These are phyloP conservation scores for Cutaneotrichosporon daszewskae DNA, from an alignment of 1,284 basidiomycete species.

Conservation along the genomic window DNA sequence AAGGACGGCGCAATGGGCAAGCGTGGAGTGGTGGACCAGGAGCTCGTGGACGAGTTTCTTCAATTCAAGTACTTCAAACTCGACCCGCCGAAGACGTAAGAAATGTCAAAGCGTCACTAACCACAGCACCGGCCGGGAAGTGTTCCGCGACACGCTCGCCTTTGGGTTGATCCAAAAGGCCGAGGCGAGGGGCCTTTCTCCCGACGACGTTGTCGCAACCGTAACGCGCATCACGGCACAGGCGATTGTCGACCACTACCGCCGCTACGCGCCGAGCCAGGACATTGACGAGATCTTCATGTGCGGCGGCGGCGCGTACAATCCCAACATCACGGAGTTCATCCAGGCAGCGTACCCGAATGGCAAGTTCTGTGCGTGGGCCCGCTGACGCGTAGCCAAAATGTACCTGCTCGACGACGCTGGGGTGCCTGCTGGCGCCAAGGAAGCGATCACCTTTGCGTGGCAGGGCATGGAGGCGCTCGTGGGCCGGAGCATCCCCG, in stretches of 20 bases:
- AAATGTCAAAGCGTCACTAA: too few relatives aligned
- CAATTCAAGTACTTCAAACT: not conserved
- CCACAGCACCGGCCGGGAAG: constrained; percentile 19
- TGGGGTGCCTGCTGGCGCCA: constrained; percentile 17
- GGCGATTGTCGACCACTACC: constrained; percentile 13
- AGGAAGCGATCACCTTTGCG: constrained; percentile 24
- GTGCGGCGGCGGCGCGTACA: constrained; percentile 24
- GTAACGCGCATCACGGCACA: constrained; percentile 19
- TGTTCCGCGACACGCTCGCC: constrained; percentile 18
- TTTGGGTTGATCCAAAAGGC: constrained; percentile 10
- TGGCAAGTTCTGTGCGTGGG: too few relatives aligned
- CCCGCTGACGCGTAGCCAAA: too few relatives aligned
- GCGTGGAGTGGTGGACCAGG: not conserved
- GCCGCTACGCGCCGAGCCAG: constrained; percentile 6
- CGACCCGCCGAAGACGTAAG: constrained; percentile 7
- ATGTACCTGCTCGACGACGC: constrained; percentile 19
- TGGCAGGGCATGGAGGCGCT: constrained; percentile 18
- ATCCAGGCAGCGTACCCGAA: constrained; percentile 14
- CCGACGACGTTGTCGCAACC: constrained; percentile 21
- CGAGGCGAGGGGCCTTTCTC: constrained; percentile 8
- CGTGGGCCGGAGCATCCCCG: constrained; percentile 8
- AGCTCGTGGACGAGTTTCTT: not conserved
- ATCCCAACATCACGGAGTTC: constrained; percentile 18
- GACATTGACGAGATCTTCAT: constrained; percentile 16
- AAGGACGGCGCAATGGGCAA: constrained; percentile 6